These are phyloP conservation scores for Agrocybe pediades DNA, from an alignment of 768 basidiomycete genomes.

Conservation along the genomic window DNA sequence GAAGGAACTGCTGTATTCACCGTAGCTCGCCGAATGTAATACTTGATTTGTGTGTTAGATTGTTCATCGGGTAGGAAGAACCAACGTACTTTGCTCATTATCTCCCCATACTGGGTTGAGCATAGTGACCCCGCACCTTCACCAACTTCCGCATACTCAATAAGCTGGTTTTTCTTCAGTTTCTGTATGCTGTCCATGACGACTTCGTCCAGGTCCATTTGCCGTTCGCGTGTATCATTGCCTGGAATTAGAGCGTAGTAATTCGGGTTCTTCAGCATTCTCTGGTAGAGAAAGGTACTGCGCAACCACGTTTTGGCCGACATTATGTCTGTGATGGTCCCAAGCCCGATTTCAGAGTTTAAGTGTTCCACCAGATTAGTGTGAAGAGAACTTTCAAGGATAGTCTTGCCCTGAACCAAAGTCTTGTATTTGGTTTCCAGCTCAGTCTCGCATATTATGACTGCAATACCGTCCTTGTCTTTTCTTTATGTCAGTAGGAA, in stretches of 20 bases:
- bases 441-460: slow-evolving; percentile 79
- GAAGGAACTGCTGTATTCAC: slow-evolving; percentile 33
- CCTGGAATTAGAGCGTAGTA: slow-evolving; percentile 68
- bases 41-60: slow-evolving; percentile 42
- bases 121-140: slow-evolving; percentile 43
- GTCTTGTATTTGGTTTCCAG: slow-evolving; percentile 72
- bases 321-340: slow-evolving; percentile 71
- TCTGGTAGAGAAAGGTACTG: slow-evolving; percentile 83
- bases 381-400: slow-evolving; percentile 87
- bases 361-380: slow-evolving; percentile 85
- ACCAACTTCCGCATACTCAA: slow-evolving; percentile 39
- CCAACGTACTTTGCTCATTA: slow-evolving; percentile 77
- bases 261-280: slow-evolving; percentile 81
- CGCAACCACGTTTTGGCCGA: slow-evolving; percentile 83
- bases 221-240: slow-evolving; percentile 59
- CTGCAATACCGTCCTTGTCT: slow-evolving; percentile 84
- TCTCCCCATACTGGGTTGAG: slow-evolving; percentile 79
- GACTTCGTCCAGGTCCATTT: slow-evolving; percentile 70
- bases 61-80: background rate
- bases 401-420: slow-evolving; percentile 68
- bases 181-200: slow-evolving; percentile 65
- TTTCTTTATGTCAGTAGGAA: background rate
- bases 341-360: slow-evolving; percentile 90
- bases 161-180: slow-evolving; percentile 62
- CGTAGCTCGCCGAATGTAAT: slow-evolving; percentile 73